phyloP scores from a whole-genome alignment of 495 filamentous ascomycete genomes.

The Penicillium pancosmium region DNA sequence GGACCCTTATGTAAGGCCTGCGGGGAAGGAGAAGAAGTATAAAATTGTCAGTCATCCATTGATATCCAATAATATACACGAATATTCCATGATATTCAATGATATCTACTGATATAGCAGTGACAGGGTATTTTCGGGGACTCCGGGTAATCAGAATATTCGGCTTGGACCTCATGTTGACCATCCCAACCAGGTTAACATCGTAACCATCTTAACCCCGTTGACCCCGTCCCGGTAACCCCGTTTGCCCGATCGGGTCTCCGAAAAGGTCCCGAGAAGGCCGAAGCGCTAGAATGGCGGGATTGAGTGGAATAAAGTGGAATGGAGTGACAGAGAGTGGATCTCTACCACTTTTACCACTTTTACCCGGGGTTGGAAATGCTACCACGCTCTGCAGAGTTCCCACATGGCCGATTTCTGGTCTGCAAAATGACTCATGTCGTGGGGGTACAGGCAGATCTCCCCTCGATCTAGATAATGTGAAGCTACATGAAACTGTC shows the following conservation, averaged over 20 bases:
- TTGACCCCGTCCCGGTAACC: not conserved
- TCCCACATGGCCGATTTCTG: not conserved
- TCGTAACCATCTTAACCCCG: too few relatives aligned
- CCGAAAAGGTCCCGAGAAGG: slow-evolving; percentile 1
- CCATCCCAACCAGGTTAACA: too few relatives aligned
- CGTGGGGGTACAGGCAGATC: not conserved
- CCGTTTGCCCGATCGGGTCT: slow-evolving; percentile 2
- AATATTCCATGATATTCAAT: too few relatives aligned
- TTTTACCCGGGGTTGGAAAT: not conserved
- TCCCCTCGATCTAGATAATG: not conserved
- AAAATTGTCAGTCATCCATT: not conserved
- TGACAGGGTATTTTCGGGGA: not conserved
- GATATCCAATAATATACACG: not conserved
- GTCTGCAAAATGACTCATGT: not conserved
- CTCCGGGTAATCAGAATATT: not conserved
- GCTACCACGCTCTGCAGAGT: not conserved
- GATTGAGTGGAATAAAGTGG: not conserved
- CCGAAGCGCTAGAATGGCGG: slow-evolving; percentile 1
- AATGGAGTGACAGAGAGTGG: not conserved
- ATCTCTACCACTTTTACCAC: not conserved
- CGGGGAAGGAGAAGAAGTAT: not conserved
- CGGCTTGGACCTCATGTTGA: not conserved
- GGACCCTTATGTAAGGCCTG: slow-evolving; percentile 2
- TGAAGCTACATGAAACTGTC: not conserved
- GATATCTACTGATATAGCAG: not conserved